These are phyloP conservation scores for Eimeria necatrix DNA, from an alignment of 169 alveolate genomes.

Conservation along the genomic window DNA sequence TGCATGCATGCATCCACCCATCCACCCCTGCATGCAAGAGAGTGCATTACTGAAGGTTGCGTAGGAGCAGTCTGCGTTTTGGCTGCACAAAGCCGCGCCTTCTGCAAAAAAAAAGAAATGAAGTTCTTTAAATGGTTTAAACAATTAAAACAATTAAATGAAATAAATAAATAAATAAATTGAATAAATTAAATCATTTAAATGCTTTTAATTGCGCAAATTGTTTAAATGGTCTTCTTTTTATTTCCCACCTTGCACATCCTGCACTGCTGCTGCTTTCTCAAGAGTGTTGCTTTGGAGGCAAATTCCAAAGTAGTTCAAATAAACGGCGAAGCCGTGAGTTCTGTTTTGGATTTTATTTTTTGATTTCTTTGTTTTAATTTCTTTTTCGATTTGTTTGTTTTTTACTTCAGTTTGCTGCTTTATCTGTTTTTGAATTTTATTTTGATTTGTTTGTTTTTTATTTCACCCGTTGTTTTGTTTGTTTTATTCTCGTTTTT, in stretches of 20 bases:
- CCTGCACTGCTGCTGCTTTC: neutral
- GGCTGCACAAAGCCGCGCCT: constrained; percentile 37
- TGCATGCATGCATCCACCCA: no score
- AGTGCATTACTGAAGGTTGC: neutral
- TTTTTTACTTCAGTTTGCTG: no score
- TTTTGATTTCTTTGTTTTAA: no score
- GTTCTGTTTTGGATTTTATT: neutral
- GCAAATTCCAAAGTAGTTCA: constrained; percentile 55
- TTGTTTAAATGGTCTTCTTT: no score
- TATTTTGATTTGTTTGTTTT: no score
- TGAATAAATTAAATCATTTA: no score
- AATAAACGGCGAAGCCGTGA: constrained; percentile 59
- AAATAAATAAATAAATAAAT: no score
- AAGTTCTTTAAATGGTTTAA: neutral
- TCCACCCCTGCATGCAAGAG: no score
- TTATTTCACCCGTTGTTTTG: neutral
- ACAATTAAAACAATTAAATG: neutral
- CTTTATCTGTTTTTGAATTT: no score
- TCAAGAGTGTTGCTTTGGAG: constrained; percentile 11
- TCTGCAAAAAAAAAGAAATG: neutral
- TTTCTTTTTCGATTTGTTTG: no score
- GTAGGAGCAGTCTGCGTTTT: neutral
- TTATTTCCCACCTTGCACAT: constrained; percentile 9
- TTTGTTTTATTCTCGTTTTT: neutral
- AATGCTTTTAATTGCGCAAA: neutral